phyloP scores from a whole-genome alignment of 2,329 filamentous ascomycete species.

The Ascocoryne sarcoides region DNA sequence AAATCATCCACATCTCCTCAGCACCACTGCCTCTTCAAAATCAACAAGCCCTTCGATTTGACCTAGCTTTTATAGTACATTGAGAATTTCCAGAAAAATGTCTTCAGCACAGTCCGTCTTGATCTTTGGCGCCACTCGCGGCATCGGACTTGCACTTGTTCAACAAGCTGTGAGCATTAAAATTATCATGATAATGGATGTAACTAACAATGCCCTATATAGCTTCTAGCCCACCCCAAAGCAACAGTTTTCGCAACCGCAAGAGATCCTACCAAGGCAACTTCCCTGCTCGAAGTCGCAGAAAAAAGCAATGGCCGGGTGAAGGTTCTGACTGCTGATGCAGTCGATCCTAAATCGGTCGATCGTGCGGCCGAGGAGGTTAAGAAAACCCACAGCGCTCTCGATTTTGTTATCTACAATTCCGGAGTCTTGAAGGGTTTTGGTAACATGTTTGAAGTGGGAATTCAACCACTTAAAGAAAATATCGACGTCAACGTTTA shows the following conservation, averaged over 20 bases:
- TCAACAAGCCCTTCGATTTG: no score
- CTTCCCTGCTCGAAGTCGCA: constrained; percentile 1
- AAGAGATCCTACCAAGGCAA: constrained; percentile 4
- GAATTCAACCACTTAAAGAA: constrained; percentile 4
- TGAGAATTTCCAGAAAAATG: no score
- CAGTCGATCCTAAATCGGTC: constrained; percentile 3
- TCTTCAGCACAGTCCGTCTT: not conserved
- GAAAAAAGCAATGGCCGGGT: constrained; percentile 2
- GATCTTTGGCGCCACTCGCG: constrained; percentile 4
- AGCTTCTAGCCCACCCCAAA: not conserved
- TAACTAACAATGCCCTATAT: not conserved
- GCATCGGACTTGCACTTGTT: constrained; percentile 6
- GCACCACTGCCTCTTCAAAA: no score
- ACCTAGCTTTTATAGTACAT: no score
- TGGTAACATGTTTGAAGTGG: constrained; percentile 4
- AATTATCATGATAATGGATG: not conserved
- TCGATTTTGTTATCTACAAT: constrained; percentile 7
- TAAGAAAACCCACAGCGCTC: not conserved
- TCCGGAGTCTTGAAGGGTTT: constrained; percentile 3
- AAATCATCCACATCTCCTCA: no score
- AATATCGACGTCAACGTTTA: constrained; percentile 7
- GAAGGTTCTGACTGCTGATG: constrained; percentile 5
- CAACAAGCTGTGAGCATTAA: constrained; percentile 2
- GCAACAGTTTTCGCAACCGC: constrained; percentile 5
- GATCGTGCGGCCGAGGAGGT: constrained; percentile 3